A percentile compares a stretch with the other conserved stretches of the same genome.
Conservation (phyloP, 2,329 filamentous ascomycete genomes). For the Pseudogymnoascus verrucosus region DNA sequence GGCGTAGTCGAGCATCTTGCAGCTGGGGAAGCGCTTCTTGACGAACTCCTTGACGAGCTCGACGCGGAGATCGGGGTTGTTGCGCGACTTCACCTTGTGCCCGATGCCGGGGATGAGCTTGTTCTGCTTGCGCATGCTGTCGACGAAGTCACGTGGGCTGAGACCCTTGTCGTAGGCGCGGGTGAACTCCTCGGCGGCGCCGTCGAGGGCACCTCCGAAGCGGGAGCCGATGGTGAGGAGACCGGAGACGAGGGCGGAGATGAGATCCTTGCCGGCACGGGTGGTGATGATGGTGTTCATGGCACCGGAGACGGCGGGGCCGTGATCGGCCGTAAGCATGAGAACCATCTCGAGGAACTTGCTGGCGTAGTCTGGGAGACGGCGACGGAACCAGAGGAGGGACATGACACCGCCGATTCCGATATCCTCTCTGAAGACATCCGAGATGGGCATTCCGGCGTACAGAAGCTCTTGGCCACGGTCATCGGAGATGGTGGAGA, state of each 20-base stretch:
- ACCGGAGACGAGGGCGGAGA: conserved; percentile 90
- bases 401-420: conserved; percentile 99
- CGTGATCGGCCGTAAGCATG: conserved; percentile 99
- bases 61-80: conserved; percentile 99
- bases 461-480: conserved; percentile 99
- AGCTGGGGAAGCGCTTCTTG: conserved; percentile 91
- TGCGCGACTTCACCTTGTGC: conserved; percentile 98
- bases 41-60: conserved; percentile 99
- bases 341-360: conserved; percentile 99
- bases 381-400: conserved; percentile 97
- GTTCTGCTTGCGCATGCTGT: conserved; percentile 99
- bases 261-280: conserved; percentile 96
- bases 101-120: conserved; percentile 99
- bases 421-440: conserved; percentile 98
- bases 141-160: conserved; percentile 96
- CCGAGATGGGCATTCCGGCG: conserved; percentile 99
- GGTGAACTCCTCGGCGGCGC: conserved; percentile 96
- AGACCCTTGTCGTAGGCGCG: conserved; percentile 97
- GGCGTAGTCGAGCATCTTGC: conserved; percentile 98
- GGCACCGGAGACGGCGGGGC: conserved; percentile 95
- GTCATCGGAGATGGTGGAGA: conserved; percentile 99
- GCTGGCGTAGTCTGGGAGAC: conserved; percentile 90
- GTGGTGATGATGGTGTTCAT: conserved; percentile 99
- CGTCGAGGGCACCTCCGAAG: conserved; percentile 96
- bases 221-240: conserved; percentile 96